phyloP scores from a whole-genome alignment of 331 rosid species.

The Prunus yedoensis region DNA sequence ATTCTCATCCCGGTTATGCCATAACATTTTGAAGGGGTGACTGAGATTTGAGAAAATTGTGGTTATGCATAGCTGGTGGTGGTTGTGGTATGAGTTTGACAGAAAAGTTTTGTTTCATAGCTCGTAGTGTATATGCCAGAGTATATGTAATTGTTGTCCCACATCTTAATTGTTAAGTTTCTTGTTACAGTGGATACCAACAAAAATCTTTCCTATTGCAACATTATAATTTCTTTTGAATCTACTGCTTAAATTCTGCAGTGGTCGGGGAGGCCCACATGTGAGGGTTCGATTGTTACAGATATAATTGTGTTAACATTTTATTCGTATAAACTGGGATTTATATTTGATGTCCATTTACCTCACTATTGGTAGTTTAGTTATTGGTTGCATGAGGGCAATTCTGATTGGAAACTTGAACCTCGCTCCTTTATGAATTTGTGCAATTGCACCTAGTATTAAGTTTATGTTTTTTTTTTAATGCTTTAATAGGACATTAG shows the following conservation, averaged over 20 bases:
- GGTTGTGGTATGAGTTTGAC: not conserved
- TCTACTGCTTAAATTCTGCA: not conserved
- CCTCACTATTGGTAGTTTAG: not conserved
- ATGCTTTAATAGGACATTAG: too few relatives aligned
- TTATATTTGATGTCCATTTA: not conserved
- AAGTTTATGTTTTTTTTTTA: not conserved
- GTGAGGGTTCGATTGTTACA: not conserved
- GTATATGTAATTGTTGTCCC: not conserved
- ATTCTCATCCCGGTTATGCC: not conserved
- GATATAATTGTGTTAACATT: not conserved
- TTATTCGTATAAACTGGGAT: not conserved
- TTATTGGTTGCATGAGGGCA: not conserved
- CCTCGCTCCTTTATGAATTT: not conserved
- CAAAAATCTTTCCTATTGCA: not conserved
- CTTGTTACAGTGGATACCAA: too few relatives aligned
- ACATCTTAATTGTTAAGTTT: not conserved
- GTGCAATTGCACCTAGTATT: not conserved
- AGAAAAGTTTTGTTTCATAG: not conserved
- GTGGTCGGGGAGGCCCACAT: not conserved
- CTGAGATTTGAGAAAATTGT: not conserved
- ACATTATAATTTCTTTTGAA: not conserved
- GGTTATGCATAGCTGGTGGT: not conserved
- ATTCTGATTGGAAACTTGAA: not conserved
- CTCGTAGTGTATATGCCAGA: not conserved
- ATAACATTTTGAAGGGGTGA: not conserved